Conservation (phyloP, 805 yeast species). For the Brettanomyces nanus region DNA sequence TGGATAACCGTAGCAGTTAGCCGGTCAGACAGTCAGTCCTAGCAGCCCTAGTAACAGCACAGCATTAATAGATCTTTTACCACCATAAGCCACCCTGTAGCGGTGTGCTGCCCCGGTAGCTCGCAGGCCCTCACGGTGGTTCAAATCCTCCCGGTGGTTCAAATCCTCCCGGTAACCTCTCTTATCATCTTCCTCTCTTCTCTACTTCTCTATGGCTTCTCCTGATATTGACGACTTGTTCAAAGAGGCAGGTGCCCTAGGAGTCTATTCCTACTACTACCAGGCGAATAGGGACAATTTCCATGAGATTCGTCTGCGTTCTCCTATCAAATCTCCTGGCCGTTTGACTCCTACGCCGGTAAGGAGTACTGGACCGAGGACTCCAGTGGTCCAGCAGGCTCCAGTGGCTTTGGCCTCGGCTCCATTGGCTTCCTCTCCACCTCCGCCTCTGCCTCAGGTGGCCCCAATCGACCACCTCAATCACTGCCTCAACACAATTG, state of each 20-base stretch:
- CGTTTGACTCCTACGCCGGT: background rate
- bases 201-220: no score
- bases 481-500: constrained; percentile 35
- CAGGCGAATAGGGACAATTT: constrained; percentile 11
- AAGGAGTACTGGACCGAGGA: background rate
- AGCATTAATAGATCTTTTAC: no score
- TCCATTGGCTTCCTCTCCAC: background rate
- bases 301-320: constrained; percentile 9
- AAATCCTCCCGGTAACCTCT: no score
- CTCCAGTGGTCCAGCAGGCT: background rate
- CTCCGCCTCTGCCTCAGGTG: background rate
- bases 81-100: no score
- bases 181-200: no score
- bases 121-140: no score
- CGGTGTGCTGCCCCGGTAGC: no score
- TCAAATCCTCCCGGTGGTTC: no score
- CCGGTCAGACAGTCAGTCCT: no score
- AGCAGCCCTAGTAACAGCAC: no score
- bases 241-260: constrained; percentile 22
- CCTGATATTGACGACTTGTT: constrained; percentile 11
- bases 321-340: constrained; percentile 9
- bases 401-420: background rate
- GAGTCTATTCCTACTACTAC: constrained; percentile 22
- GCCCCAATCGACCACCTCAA: constrained; percentile 7
- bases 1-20: no score